Base-by-base conservation (phyloP, 2,329 filamentous ascomycete genomes). In the Teratosphaeria pseudoeucalypti region DNA sequence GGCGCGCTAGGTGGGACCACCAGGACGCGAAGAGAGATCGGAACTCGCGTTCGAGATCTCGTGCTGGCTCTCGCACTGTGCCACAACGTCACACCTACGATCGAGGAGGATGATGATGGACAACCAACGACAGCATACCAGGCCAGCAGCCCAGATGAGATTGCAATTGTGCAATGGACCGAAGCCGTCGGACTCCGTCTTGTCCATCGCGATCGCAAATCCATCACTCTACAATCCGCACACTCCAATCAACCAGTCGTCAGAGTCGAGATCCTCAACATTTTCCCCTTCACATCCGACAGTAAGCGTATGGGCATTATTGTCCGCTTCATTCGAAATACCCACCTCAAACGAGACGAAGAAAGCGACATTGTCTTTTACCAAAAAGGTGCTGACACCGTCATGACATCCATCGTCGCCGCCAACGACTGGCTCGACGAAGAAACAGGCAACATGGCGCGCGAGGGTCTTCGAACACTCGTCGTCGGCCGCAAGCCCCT, bases 401-500 rank as follows among this genome's bases (percentile, higher is more conserved):
- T 99, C 64, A 99, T 99, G 95, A 84, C 87, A n/a, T 82, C 87
- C 2, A 97, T 99, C 65, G 94, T 99, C 39, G 90, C 88, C 7
- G 85, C 92, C 19, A 99, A 97, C 70, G 94, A 99, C 76, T 99
- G 94, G 95, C 84, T 99, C 0, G 94, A 99, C 66, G 94, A 99
- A 73, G 94, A 99, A 74, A 97, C 94, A 0, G 90, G 90, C n/a
- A 99, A 99, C 72, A 99, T 99, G 95, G 95, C 95, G 6, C 86
- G 94, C 55, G 95, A 99, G 78, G 94, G 94, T 47, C 79, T 99
- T 56, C 87, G 94, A 60, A 99, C 94, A 0, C 81, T 99, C 6
- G 94, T 99, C 6, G 88, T 99, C 29, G 95, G 94, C n/a, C 85
- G 95, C 54, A 96, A 94, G 73, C 87, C 85, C 67, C 79, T 99